phyloP scores from a whole-genome alignment of 306 rosid genomes.

The Datisca glomerata region DNA sequence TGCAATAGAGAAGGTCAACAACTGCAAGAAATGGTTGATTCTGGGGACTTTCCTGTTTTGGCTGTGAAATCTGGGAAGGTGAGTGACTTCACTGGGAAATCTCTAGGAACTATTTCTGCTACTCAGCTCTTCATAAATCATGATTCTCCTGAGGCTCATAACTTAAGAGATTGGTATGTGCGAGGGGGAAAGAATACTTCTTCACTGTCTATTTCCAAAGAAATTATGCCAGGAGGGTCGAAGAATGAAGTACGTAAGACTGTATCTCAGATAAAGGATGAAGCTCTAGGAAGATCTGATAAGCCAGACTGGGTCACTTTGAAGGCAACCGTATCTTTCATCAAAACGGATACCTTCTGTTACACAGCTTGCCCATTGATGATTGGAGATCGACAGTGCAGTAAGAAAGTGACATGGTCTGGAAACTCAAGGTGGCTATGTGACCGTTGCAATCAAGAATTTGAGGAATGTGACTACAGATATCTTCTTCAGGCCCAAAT shows the following conservation, averaged over 20 bases:
- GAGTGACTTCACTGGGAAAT: slow-evolving; percentile 82
- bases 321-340: slow-evolving; percentile 72
- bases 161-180: slow-evolving; percentile 75
- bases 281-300: slow-evolving; percentile 86
- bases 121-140: slow-evolving; percentile 88
- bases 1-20: slow-evolving; percentile 92
- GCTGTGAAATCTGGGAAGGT: slow-evolving; percentile 94
- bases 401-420: slow-evolving; percentile 65
- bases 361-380: slow-evolving; percentile 91
- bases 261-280: slow-evolving; percentile 84
- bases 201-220: slow-evolving; percentile 70
- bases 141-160: slow-evolving; percentile 55
- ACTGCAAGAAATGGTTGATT: slow-evolving; percentile 60
- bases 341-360: slow-evolving; percentile 79
- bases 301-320: slow-evolving; percentile 93
- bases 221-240: slow-evolving; percentile 39
- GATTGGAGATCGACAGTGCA: slow-evolving; percentile 95
- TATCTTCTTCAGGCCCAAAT: slow-evolving; percentile 97
- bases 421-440: slow-evolving; percentile 64
- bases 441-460: slow-evolving; percentile 89
- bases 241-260: slow-evolving; percentile 81
- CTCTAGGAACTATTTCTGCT: slow-evolving; percentile 77
- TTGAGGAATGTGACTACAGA: slow-evolving; percentile 88
- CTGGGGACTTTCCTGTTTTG: slow-evolving; percentile 56
- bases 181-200: slow-evolving; percentile 56